Evolutionary conservation across 441 rosid species (phyloP), one percentile per base, ranked within the genome.

Genomic region (Macaranga tanarius): DNA sequence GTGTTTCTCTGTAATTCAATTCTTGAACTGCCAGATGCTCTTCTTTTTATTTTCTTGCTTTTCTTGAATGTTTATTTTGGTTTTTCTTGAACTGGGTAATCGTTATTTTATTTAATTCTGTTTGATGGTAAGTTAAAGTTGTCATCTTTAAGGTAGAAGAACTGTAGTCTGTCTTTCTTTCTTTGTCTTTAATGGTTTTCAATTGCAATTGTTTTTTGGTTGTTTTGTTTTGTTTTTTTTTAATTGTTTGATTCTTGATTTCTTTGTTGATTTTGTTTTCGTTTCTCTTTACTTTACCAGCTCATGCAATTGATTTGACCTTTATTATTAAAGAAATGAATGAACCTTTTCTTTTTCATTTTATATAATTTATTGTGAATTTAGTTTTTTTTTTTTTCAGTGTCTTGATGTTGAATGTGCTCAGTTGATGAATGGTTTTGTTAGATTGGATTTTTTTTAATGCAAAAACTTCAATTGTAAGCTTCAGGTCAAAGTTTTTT

Each of bases 371-470:
- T 34, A 34, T 34, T 34, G 38, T 7, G 4, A 34, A 3, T 34
- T 34, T 7, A 34, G 7, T 34, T 34, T 34, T 34, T 34, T 34
- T 34, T 34, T 31, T 31, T 1, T 2, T 31, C 38, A 34, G 38
- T 3, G 38, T 34, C 6, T 34, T 34, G 38, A 7, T 34, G 38
- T 34, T 34, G 0, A 34, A 7, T 34, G 38, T 34, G 38, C 38
- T 34, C 38, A 34, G 7, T 7, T 61, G 26, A 58, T 59, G 45
- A 19, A 61, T 47, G 38, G 31, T 20, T 34, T 31, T 58, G 11
- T 47, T 6, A n/a, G 67, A 34, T 63, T 67, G 67, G 83, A 78
- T 79, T 65, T 73, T 55, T 10, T 72, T 23, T 34, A n/a, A 50
- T 68, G 55, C 17, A 51, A 19, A 70, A 63, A 42, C 60, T 23